Base-by-base conservation (phyloP, 2,329 filamentous ascomycete genomes). In the Dothideomycetidae sp. region DNA sequence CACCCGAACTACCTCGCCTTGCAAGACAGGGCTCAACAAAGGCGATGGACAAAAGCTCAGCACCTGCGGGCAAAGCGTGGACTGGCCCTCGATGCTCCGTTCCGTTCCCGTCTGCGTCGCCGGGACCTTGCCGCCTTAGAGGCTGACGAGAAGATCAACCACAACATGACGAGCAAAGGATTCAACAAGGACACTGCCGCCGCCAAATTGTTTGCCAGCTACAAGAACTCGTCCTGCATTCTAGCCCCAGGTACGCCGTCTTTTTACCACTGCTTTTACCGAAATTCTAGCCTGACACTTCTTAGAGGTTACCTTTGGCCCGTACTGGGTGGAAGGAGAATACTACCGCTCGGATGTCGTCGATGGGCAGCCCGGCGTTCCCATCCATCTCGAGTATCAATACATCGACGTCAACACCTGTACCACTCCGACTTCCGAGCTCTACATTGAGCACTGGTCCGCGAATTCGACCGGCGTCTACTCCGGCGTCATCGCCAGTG, bases 381-480 rank as follows among this genome's bases (percentile, higher is more conserved):
- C 54, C 3, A 41, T 65, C 13, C 53, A 56, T 38, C 48, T 66
- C 11, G 63, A 67, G 38, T 51, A 62, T 33, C 61, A 66, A 42
- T 56, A 66, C 42, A 53, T 58, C 21, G 54, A 64, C 36, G 54
- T 59, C 18, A 51, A 55, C 15, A 63, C 57, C 31, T 66, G 62
- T 50, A 47, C 57, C 37, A 50, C 65, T 2, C 51, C 64, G 2
- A 52, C 55, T 3, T 19, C 40, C 3, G 45, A 53, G 19, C 52
- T 62, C n/a, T 56, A 57, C 42, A 42, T 65, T 5, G 62, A 67
- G 41, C 51, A 61, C 19, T 66, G 63, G 63, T 55, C 64, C 44
- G 58, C 57, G 51, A 66, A 66, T 46, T 48, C 61, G 11, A 63
- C 62, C 2, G 62, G 63, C 19, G 59, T 64, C 16, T 67, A 66